A percentile compares a stretch with the other conserved stretches of the same genome.
Evolutionary conservation across 495 filamentous ascomycete species (phyloP).

Genomic region (Annulohypoxylon bovei): DNA sequence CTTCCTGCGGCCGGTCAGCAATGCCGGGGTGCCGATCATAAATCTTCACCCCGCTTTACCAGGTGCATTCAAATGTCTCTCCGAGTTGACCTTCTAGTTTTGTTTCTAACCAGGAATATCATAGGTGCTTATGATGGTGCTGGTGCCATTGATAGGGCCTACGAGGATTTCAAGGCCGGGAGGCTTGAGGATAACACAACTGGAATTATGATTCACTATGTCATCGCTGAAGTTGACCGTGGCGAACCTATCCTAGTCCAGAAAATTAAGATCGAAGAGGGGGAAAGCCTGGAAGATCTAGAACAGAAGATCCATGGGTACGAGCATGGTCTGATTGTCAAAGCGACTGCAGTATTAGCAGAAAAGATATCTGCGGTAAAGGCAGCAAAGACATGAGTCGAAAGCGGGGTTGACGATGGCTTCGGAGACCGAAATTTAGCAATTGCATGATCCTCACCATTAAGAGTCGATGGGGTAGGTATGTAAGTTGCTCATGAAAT

Average conservation of each 20-base stretch:
- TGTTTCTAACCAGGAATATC: slow-evolving; percentile 17
- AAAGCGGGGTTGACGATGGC: not conserved
- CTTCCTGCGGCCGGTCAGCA: slow-evolving; percentile 71
- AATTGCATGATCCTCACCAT: not conserved
- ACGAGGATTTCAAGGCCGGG: slow-evolving; percentile 75
- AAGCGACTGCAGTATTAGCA: slow-evolving; percentile 68
- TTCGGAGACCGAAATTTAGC: not conserved
- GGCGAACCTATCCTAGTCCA: slow-evolving; percentile 76
- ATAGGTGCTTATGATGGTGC: slow-evolving; percentile 78
- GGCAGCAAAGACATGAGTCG: slow-evolving; percentile 44
- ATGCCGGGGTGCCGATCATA: slow-evolving; percentile 72
- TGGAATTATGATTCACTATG: slow-evolving; percentile 93
- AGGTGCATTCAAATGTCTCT: slow-evolving; percentile 18
- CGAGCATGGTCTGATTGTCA: slow-evolving; percentile 76
- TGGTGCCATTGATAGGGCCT: slow-evolving; percentile 80
- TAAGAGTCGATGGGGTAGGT: not conserved
- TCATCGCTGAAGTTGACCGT: slow-evolving; percentile 85
- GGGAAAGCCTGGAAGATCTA: slow-evolving; percentile 72
- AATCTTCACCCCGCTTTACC: slow-evolving; percentile 77
- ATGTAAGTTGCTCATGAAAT: not conserved
- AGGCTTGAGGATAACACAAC: slow-evolving; percentile 74
- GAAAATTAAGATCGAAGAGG: slow-evolving; percentile 75
- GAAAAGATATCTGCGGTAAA: slow-evolving; percentile 55
- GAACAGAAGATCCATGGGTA: slow-evolving; percentile 74
- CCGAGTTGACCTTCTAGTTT: not conserved